Conservation (phyloP, 148 eudicot species). For the Chenopodium album region DNA sequence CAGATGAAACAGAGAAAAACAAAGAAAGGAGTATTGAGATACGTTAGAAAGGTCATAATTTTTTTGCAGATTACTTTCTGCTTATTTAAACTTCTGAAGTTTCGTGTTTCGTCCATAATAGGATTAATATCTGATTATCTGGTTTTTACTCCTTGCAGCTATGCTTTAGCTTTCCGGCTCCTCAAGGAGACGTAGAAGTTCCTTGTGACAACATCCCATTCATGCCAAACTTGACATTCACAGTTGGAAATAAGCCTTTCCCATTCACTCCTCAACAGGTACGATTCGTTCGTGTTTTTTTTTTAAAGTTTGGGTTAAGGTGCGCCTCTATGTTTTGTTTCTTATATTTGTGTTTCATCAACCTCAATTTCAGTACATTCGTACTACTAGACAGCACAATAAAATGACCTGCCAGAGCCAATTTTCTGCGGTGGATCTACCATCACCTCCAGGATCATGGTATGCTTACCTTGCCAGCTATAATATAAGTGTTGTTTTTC, state of each 20-base stretch:
- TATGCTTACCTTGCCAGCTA: not conserved
- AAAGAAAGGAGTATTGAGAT: conserved; percentile 51
- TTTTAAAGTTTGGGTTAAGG: too few species aligned
- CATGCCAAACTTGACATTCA: conserved; percentile 32
- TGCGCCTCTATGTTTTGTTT: not conserved
- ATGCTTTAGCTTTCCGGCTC: conserved; percentile 26
- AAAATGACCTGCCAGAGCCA: conserved; percentile 26
- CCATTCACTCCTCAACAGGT: conserved; percentile 32
- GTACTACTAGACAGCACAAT: not conserved
- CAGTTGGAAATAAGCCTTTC: conserved; percentile 29
- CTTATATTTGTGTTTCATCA: not conserved
- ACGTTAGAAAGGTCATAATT: conserved; percentile 58
- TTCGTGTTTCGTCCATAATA: not conserved
- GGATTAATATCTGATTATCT: too few species aligned
- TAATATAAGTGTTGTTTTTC: not conserved
- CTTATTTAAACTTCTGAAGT: not conserved
- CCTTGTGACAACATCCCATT: conserved; percentile 17
- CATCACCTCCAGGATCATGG: conserved; percentile 23
- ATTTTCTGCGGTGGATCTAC: conserved; percentile 27
- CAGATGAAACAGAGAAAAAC: conserved; percentile 50
- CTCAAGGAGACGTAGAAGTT: conserved; percentile 24
- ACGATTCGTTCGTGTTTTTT: not conserved
- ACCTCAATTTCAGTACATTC: conserved; percentile 22
- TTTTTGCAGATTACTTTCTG: not conserved
- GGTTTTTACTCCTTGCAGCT: conserved; percentile 19